A percentile compares a stretch with the other conserved stretches of the same genome.
Conservation (phyloP, 2,329 filamentous ascomycete genomes). For the Sporothrix protearum region DNA sequence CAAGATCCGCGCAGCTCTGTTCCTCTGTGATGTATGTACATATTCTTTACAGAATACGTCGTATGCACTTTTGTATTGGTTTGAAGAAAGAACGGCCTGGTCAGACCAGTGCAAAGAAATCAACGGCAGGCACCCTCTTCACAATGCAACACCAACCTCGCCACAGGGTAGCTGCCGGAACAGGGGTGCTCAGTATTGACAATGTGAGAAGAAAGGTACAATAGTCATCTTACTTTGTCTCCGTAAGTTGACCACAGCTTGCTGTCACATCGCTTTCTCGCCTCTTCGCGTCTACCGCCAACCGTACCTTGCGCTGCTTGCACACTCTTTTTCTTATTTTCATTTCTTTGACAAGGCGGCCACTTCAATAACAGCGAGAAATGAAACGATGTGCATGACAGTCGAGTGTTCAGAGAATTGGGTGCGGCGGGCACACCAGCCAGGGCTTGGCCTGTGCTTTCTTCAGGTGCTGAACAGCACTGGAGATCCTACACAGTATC, state of each 20-base stretch:
- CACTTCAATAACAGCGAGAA: slow-evolving; percentile 1
- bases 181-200: neutral
- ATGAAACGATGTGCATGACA: slow-evolving; percentile 5
- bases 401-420: neutral
- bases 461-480: no score
- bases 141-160: neutral
- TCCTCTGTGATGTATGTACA: neutral
- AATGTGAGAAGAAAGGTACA: neutral
- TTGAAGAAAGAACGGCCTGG: neutral
- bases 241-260: neutral
- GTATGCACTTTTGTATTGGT: no score
- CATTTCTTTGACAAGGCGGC: neutral
- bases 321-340: neutral
- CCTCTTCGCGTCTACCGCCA: neutral
- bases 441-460: neutral
- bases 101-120: neutral
- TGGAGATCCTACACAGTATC: no score
- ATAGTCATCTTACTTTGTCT: no score
- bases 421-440: neutral
- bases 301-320: neutral
- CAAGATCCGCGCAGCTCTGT: neutral
- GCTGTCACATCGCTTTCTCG: neutral
- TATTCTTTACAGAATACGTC: neutral
- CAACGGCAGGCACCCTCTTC: neutral
- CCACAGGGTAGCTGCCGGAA: neutral